Evolutionary conservation across 106 monocot species (phyloP).

Genomic region (Dactylorhiza incarnata): DNA sequence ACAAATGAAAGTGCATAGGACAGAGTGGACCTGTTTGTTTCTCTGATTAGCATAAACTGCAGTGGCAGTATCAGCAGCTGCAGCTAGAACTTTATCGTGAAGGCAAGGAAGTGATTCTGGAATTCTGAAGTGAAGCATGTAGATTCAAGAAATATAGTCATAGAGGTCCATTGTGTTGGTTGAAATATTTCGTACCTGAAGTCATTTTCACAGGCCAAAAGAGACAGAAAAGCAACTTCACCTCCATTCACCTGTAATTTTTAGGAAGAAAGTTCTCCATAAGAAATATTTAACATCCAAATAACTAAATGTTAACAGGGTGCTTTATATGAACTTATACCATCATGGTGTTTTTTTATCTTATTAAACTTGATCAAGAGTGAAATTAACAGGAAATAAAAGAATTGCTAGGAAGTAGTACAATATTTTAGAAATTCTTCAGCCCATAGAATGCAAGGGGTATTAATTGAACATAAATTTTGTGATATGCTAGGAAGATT

Average conservation of each 20-base stretch:
- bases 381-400: too few relatives aligned
- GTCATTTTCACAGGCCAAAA: constrained; percentile 47
- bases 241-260: constrained; percentile 68
- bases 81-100: constrained; percentile 94
- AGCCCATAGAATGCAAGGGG: too few relatives aligned
- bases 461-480: too few relatives aligned
- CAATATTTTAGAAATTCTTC: too few relatives aligned
- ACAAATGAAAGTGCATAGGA: neutral
- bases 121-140: constrained; percentile 37
- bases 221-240: constrained; percentile 79
- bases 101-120: constrained; percentile 84
- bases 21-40: constrained; percentile 58
- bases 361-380: too few relatives aligned
- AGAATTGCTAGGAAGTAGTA: too few relatives aligned
- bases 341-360: neutral
- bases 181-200: constrained; percentile 49
- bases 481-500: too few relatives aligned
- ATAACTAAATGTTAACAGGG: neutral
- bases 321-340: too few relatives aligned
- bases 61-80: constrained; percentile 76
- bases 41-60: constrained; percentile 37
- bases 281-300: neutral
- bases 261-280: constrained; percentile 1
- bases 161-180: neutral
- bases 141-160: neutral